Evolutionary conservation across 768 basidiomycete genomes (phyloP), one percentile per base, ranked within the genome.

Genomic region (Suillus americanus): DNA sequence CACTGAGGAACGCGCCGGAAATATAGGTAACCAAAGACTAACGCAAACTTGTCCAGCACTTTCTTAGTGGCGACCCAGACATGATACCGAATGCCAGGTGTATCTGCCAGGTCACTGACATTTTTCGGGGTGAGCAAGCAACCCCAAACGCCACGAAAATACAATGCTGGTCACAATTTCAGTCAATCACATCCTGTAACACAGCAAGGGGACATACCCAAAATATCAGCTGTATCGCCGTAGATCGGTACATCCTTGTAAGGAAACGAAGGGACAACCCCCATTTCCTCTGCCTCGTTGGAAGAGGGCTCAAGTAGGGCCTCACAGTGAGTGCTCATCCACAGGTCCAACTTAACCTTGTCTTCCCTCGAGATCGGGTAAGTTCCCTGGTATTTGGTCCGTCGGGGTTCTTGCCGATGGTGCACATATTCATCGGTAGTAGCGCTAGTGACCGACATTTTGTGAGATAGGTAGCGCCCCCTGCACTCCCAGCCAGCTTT

Each of bases 221-320:
- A 71, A 35, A 81, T 78, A 67, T 85, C 73, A 16, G 81, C 67
- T 7, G 82, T 82, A 62, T 83, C 75, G 8, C 79, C 81, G 28
- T 67, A 77, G 18, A 75, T 55, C 54, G 68, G 69, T 18, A 68
- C 70, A 14, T 75, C 69, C 57, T 48, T 66, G 70, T 73, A 76
- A 0, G 74, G 75, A 60, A 75, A 71, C 16, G 69, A 67, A 64
- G 75, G 75, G 40, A 83, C 68, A 64, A 84, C 72, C 8, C 72
- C 77, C n/a, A 75, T 33, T 45, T 59, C 62, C 16, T 67, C 5
- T 53, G 37, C 46, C 7, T 66, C 67, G 65, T 67, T 65, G 30
- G 73, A 69, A 54, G 61, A 25, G 60, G 65, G 57, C 16, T 59
- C 38, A 41, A 38, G 57, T 12, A 59, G 57, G 10, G 25, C 25